Conservation (phyloP, 495 filamentous ascomycete genomes). For the Neurospora sp. region DNA sequence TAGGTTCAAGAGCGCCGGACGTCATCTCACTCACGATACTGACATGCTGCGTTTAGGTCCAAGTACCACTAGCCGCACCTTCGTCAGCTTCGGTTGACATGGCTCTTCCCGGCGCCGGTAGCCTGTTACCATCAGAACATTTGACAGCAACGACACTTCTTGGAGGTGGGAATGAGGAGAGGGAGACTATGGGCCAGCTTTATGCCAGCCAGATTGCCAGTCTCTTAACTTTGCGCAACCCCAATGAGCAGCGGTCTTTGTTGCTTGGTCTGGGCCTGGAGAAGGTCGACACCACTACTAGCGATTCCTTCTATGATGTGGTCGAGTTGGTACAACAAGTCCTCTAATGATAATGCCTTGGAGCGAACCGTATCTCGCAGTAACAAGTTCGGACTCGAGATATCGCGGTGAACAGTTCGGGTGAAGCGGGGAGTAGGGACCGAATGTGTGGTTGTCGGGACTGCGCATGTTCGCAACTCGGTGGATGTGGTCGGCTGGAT, state of each 20-base stretch:
- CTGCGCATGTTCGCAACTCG: not conserved
- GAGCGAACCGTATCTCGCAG: not conserved
- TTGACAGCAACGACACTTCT: constrained; percentile 83
- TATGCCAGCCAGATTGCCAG: constrained; percentile 83
- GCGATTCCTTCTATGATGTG: constrained; percentile 72
- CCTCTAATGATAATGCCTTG: constrained; percentile 17
- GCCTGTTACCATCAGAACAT: constrained; percentile 64
- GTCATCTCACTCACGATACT: not conserved
- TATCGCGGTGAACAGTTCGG: not conserved
- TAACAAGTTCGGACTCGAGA: too few relatives aligned
- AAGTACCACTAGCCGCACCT: constrained; percentile 69
- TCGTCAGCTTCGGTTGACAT: constrained; percentile 50
- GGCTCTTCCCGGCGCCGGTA: constrained; percentile 41
- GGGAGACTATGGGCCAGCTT: constrained; percentile 78
- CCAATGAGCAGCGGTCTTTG: constrained; percentile 68
- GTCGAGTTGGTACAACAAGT: constrained; percentile 67
- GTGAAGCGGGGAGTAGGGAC: not conserved
- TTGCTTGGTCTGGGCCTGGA: constrained; percentile 75
- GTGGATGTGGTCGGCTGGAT: not conserved
- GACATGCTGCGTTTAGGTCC: constrained; percentile 47
- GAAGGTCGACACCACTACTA: constrained; percentile 43
- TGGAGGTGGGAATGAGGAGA: constrained; percentile 68
- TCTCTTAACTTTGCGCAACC: constrained; percentile 58
- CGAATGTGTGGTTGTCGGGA: not conserved
- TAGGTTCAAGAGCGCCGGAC: constrained; percentile 28